Conservation (phyloP, 2,329 filamentous ascomycete species). For the Bipolaris zeicola region DNA sequence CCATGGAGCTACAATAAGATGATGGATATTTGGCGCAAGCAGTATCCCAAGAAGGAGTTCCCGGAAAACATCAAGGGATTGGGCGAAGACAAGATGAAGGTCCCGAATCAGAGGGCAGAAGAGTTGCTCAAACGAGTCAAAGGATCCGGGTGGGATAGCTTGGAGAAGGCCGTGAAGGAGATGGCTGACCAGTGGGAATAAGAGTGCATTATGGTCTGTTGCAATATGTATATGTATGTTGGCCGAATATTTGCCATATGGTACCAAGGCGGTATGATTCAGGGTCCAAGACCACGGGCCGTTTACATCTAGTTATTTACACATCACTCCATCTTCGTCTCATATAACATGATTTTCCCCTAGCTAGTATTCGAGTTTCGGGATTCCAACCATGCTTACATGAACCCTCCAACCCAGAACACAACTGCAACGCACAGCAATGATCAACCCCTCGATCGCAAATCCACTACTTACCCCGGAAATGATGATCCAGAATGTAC, state of each 20-base stretch:
- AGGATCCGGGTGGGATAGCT: constrained; percentile 32
- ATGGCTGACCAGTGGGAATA: constrained; percentile 20
- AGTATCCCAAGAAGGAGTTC: constrained; percentile 50
- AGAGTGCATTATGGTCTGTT: neutral
- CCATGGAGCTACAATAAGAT: constrained; percentile 56
- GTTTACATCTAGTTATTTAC: neutral
- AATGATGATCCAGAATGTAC: neutral
- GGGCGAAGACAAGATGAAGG: constrained; percentile 23
- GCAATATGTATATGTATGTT: neutral
- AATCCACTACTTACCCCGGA: neutral
- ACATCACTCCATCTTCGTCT: neutral
- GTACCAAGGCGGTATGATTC: neutral
- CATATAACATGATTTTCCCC: neutral
- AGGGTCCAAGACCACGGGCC: neutral
- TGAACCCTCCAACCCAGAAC: neutral
- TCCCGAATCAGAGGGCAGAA: constrained; percentile 31
- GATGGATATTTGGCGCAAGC: constrained; percentile 45
- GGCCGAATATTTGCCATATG: neutral
- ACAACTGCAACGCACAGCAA: neutral
- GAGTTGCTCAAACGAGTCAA: constrained; percentile 38
- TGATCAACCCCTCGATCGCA: too few species aligned
- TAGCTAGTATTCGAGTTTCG: neutral
- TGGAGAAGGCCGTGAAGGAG: constrained; percentile 30
- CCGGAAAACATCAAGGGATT: constrained; percentile 23
- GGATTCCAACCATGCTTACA: neutral